Evolutionary conservation across 441 rosid genomes (phyloP).

Genomic region (Sinapis alba): DNA sequence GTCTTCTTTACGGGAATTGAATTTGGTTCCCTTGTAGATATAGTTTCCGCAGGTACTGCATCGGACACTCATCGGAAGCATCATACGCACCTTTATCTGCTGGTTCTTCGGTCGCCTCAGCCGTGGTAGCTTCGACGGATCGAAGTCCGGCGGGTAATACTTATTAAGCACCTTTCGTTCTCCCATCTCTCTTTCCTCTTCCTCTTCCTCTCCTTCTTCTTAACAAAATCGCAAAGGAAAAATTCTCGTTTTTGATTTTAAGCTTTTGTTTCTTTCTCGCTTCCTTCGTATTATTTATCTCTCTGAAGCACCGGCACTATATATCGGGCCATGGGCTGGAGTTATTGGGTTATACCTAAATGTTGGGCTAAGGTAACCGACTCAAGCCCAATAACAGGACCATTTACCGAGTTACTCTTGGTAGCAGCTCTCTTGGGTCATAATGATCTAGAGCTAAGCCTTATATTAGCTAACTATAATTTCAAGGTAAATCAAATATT

Average conservation of each 20-base stretch:
- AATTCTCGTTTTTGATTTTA: neutral
- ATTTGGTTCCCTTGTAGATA: slow-evolving; percentile 76
- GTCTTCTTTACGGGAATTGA: slow-evolving; percentile 75
- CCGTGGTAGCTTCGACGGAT: slow-evolving; percentile 81
- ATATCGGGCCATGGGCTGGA: slow-evolving; percentile 12
- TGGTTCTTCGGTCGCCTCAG: slow-evolving; percentile 70
- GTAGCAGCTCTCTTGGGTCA: neutral
- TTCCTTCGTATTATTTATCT: neutral
- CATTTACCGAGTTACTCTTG: neutral
- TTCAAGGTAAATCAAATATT: neutral
- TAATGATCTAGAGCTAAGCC: no score
- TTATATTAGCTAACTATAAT: no score
- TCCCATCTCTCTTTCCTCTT: slow-evolving; percentile 59
- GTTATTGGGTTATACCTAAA: neutral
- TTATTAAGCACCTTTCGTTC: slow-evolving; percentile 88
- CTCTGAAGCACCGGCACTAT: neutral
- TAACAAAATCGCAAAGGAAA: slow-evolving; percentile 20
- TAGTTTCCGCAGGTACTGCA: slow-evolving; percentile 86
- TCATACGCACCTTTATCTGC: slow-evolving; percentile 81
- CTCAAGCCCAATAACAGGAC: neutral
- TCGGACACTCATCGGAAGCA: slow-evolving; percentile 86
- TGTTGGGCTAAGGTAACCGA: neutral
- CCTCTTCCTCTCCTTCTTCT: slow-evolving; percentile 24
- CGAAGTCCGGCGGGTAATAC: slow-evolving; percentile 91
- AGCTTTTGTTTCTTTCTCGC: neutral